Conservation (phyloP, 2,329 filamentous ascomycete species). For the Coccinonectria pachysandricola region DNA sequence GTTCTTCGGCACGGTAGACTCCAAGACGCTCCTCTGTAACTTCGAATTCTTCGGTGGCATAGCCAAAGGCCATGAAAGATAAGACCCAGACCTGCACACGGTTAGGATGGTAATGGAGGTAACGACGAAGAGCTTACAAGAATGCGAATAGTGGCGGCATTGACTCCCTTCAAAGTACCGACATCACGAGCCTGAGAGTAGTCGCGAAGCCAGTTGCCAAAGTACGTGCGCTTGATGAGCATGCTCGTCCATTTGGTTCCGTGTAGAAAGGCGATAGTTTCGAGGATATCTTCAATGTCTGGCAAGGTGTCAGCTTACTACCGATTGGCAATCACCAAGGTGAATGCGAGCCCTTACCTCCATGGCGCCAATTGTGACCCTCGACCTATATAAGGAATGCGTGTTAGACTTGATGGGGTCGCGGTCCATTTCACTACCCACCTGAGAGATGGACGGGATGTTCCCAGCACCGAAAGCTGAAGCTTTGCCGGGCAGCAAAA, state of each 20-base stretch:
- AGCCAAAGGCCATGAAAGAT: constrained; percentile 72
- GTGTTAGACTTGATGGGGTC: no score
- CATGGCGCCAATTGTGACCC: constrained; percentile 60
- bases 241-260: constrained; percentile 79
- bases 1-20: constrained; percentile 67
- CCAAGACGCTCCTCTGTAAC: constrained; percentile 72
- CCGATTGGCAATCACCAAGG: no score
- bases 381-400: no score
- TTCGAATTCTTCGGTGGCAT: constrained; percentile 78
- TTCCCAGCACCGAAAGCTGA: constrained; percentile 60
- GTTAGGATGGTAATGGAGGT: constrained; percentile 2
- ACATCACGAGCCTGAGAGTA: constrained; percentile 80
- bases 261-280: constrained; percentile 63
- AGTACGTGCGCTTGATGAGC: constrained; percentile 69
- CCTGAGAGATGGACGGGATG: constrained; percentile 53
- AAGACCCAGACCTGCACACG: constrained; percentile 57
- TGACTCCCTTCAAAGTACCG: constrained; percentile 67
- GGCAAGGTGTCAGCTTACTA: no score
- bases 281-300: constrained; percentile 76
- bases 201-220: constrained; percentile 80
- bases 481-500: constrained; percentile 46
- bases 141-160: constrained; percentile 67
- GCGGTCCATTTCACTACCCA: constrained; percentile 8
- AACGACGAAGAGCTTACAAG: constrained; percentile 35
- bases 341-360: no score